These are phyloP conservation scores for Penicillium bovifimosum DNA, from an alignment of 495 filamentous ascomycete species.

Conservation along the genomic window DNA sequence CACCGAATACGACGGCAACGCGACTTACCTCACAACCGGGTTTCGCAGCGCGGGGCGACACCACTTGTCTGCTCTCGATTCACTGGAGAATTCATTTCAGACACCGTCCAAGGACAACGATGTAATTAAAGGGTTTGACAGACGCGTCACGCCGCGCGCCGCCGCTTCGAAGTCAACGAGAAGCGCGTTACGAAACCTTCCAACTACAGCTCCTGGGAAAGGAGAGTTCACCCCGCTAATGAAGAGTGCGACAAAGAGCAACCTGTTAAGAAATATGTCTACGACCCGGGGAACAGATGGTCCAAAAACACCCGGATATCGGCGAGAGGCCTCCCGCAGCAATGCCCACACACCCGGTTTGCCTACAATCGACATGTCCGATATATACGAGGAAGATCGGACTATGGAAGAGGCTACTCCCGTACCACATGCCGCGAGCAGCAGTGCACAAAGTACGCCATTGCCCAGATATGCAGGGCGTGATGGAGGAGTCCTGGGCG, in stretches of 20 bases:
- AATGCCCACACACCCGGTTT: slow-evolving; percentile 59
- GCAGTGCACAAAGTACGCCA: slow-evolving; percentile 76
- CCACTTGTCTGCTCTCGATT: slow-evolving; percentile 64
- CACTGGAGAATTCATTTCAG: slow-evolving; percentile 76
- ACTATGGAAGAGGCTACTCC: slow-evolving; percentile 56
- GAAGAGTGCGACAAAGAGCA: slow-evolving; percentile 82
- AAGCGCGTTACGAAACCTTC: slow-evolving; percentile 61
- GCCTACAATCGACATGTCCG: slow-evolving; percentile 55
- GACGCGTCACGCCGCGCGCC: slow-evolving; percentile 64
- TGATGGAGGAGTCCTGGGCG: slow-evolving; percentile 57
- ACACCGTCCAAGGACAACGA: slow-evolving; percentile 78
- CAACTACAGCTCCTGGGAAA: slow-evolving; percentile 50
- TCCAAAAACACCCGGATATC: slow-evolving; percentile 63
- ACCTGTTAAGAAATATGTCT: slow-evolving; percentile 53
- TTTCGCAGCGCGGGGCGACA: slow-evolving; percentile 42
- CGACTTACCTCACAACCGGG: slow-evolving; percentile 65
- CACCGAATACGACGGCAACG: slow-evolving; percentile 69
- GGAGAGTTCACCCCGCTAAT: slow-evolving; percentile 91
- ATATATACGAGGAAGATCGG: slow-evolving; percentile 60
- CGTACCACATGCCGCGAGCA: slow-evolving; percentile 65
- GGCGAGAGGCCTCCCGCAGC: slow-evolving; percentile 55
- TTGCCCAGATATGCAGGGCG: slow-evolving; percentile 59
- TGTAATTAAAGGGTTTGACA: slow-evolving; percentile 61
- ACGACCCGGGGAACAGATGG: slow-evolving; percentile 48
- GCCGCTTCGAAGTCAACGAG: slow-evolving; percentile 40